These are phyloP conservation scores for Aspergillus unguis DNA, from an alignment of 2,329 filamentous ascomycete species.

Conservation along the genomic window DNA sequence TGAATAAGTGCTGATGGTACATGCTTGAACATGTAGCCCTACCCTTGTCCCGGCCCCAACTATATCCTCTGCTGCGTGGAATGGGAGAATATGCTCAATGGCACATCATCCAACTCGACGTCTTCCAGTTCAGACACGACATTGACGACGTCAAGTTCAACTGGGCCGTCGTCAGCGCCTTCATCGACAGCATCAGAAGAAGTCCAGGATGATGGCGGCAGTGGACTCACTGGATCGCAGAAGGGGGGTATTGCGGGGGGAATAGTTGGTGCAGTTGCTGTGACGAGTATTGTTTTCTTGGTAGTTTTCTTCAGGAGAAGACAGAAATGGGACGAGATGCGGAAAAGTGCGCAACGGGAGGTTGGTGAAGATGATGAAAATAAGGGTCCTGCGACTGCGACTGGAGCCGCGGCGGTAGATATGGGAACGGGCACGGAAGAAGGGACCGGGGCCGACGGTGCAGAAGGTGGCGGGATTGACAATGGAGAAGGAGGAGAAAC, in stretches of 20 bases:
- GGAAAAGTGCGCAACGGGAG: neutral
- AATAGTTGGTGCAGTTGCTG: constrained; percentile 7
- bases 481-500: neutral
- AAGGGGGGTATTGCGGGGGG: constrained; percentile 15
- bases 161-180: neutral
- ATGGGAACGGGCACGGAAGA: neutral
- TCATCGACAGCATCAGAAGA: neutral
- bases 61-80: constrained; percentile 12
- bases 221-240: constrained; percentile 5
- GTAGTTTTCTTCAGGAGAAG: constrained; percentile 3
- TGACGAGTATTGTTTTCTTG: constrained; percentile 3
- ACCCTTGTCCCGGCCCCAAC: constrained; percentile 8
- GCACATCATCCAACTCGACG: neutral
- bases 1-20: neutral
- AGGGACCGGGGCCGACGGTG: neutral
- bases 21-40: neutral
- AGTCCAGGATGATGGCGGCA: neutral
- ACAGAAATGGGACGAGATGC: no score
- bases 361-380: neutral
- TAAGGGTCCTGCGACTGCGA: neutral
- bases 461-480: neutral
- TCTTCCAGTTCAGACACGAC: neutral
- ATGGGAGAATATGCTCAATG: constrained; percentile 8
- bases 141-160: neutral
- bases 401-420: no score